These are phyloP conservation scores for Fusarium duplospermum DNA, from an alignment of 2,329 filamentous ascomycete species.

Conservation along the genomic window DNA sequence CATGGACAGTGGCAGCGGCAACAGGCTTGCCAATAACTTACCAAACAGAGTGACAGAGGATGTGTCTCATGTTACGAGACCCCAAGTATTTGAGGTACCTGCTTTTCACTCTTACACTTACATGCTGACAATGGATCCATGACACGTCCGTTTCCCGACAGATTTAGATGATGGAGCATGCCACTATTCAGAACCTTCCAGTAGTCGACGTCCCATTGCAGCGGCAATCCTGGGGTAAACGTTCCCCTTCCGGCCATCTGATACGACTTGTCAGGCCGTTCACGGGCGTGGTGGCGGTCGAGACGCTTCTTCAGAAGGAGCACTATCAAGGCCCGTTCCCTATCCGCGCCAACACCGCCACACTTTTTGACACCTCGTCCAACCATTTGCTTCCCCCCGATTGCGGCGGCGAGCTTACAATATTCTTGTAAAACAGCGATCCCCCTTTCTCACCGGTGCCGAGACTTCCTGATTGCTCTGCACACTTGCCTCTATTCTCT, in stretches of 20 bases:
- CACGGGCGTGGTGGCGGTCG: conserved; percentile 16
- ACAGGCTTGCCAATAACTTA: not conserved
- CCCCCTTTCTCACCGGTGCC: not conserved
- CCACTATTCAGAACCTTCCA: conserved; percentile 29
- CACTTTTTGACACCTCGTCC: not conserved
- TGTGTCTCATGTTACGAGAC: conserved; percentile 5
- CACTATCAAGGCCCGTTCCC: not conserved
- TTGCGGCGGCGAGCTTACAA: not conserved
- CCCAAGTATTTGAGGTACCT: not conserved
- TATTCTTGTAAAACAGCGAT: not conserved
- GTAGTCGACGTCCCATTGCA: conserved; percentile 26
- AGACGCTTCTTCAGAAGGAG: conserved; percentile 29
- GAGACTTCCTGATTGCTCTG: conserved; percentile 1
- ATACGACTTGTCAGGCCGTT: conserved; percentile 37
- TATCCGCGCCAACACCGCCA: not conserved
- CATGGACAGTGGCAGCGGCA: conserved; percentile 11
- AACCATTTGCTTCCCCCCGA: not conserved
- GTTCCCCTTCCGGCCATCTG: conserved; percentile 21
- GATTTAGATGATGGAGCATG: conserved; percentile 8
- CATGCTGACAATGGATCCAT: not conserved
- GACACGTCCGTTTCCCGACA: not conserved
- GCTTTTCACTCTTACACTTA: not conserved
- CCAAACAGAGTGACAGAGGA: not conserved
- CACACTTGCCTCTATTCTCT: not conserved
- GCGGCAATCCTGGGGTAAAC: conserved; percentile 41